Base-by-base conservation (phyloP, 495 filamentous ascomycete species). In the Platismatia glauca region DNA sequence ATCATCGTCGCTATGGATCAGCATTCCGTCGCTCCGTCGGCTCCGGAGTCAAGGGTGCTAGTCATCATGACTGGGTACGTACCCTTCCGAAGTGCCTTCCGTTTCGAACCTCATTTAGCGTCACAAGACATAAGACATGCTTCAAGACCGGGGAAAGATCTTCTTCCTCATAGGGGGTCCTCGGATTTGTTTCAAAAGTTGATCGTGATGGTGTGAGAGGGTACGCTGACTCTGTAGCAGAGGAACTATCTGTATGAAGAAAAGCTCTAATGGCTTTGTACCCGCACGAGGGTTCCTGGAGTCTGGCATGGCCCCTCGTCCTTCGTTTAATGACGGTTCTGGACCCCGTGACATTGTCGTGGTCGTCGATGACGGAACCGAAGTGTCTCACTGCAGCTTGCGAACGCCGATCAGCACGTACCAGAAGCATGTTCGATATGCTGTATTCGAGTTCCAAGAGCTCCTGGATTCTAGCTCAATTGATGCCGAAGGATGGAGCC, bases 221-320 rank as follows among this genome's bases (percentile, higher is more conserved):
- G 24, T 2, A 15, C 29, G 46, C 46, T 50, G 24, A 50, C 24
- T 0, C 27, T 9, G 16, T 11, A 41, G 18, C 20, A 46, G 50
- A 55, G 94, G 94, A 24, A 97, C 94, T 2, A 97, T 98, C 61
- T 97, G 91, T 74, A 98, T 98, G 94, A 82, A 83, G 69, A 82
- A 79, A 16, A 87, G 84, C 5, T 77, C 80, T 0, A 80, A 84
- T 57, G 88, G 84, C 11, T 78, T 88, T 59, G 73, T 88, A 12
- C 88, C 90, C 24, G 89, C 89, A 18, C 78, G 84, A 69, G 90
- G 89, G 0, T 98, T 98, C 69, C 80, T 96, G 34, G 79, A 95
- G 46, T 83, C 84, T 57, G 89, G 89, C 61, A 86, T 98, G 79
- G 86, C 84, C 1, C 89, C 89, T 0, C 79, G 89, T 59, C 91